These are phyloP conservation scores for Chenopodium quinoa DNA, from an alignment of 148 eudicot species.

Conservation along the genomic window DNA sequence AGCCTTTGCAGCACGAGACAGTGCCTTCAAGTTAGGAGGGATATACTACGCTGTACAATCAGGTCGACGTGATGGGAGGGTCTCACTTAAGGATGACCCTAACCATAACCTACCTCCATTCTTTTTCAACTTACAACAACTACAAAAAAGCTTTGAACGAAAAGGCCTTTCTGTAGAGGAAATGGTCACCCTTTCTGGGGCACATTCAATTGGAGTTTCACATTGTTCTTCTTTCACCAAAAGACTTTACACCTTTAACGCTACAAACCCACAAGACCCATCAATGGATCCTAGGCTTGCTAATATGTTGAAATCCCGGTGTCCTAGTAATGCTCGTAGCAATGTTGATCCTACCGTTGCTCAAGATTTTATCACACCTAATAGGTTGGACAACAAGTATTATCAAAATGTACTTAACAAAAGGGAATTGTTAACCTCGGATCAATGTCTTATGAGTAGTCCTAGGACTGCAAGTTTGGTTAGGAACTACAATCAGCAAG, in stretches of 20 bases:
- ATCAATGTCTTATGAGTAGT: conserved; percentile 37
- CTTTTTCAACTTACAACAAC: conserved; percentile 25
- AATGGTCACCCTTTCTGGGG: conserved; percentile 47
- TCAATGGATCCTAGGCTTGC: conserved; percentile 36
- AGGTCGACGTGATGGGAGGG: conserved; percentile 39
- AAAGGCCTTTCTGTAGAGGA: conserved; percentile 41
- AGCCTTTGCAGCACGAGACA: conserved; percentile 54
- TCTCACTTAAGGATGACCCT: conserved; percentile 33
- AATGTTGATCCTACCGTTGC: conserved; percentile 23
- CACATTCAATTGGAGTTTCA: conserved; percentile 45
- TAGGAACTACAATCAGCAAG: conserved; percentile 12
- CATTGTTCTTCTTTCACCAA: conserved; percentile 40
- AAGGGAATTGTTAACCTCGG: conserved; percentile 36
- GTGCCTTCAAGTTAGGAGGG: conserved; percentile 30
- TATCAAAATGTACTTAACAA: conserved; percentile 30
- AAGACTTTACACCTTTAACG: conserved; percentile 34
- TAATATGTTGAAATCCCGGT: conserved; percentile 19
- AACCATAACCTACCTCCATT: conserved; percentile 32
- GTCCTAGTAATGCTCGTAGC: conserved; percentile 18
- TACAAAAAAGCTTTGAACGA: conserved; percentile 23
- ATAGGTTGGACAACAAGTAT: conserved; percentile 40
- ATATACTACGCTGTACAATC: conserved; percentile 34
- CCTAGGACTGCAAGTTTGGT: conserved; percentile 29
- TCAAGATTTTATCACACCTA: conserved; percentile 32
- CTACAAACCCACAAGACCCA: conserved; percentile 40